Evolutionary conservation across 2,329 filamentous ascomycete genomes (phyloP), one percentile per base, ranked within the genome.

Genomic region (Thermoascus crustaceus): DNA sequence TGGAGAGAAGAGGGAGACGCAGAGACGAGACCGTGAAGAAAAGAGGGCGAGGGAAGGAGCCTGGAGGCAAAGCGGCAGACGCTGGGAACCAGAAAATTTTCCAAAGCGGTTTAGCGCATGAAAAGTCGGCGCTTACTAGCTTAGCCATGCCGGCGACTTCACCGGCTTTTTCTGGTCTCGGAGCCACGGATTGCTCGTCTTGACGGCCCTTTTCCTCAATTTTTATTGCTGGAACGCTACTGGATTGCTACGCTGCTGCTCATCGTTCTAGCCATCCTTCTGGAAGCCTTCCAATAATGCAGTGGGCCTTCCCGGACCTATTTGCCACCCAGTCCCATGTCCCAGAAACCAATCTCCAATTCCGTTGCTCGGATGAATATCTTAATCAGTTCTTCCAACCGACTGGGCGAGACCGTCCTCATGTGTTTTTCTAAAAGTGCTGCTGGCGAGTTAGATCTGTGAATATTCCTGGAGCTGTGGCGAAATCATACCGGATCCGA

Each of bases 301-400:
- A 46, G 57, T 58, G 53, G 48, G 22, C 34, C 25, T 29, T 20
- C 30, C 34, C 44, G 42, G 23, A 42, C 21, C 30, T 42, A 43
- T 37, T 38, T 43, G 30, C 45, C 49, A 13, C 54, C 55, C 29
- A 71, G 47, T 1, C 73, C 76, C 78, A 85, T 84, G 37, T 82
- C 73, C 82, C 82, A 86, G 54, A 86, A 86, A 1, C 72, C 76
- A 43, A 75, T 78, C 59, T 86, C 82, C 72, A 85, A 76, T 73
- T 84, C 57, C 10, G 86, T 93, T n/a, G 82, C 85, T 48, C 87
- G 82, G 30, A 87, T 76, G 53, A 95, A 95, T 33, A 95, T 85
- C 45, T 75, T 71, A 30, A 89, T 77, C 32, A 96, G 64, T 54
- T 94, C 82, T 48, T 94, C 86, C 39, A 95, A 75, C 27, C 86